These are phyloP conservation scores for Alternaria longipes DNA, from an alignment of 2,329 filamentous ascomycete genomes.

Conservation along the genomic window DNA sequence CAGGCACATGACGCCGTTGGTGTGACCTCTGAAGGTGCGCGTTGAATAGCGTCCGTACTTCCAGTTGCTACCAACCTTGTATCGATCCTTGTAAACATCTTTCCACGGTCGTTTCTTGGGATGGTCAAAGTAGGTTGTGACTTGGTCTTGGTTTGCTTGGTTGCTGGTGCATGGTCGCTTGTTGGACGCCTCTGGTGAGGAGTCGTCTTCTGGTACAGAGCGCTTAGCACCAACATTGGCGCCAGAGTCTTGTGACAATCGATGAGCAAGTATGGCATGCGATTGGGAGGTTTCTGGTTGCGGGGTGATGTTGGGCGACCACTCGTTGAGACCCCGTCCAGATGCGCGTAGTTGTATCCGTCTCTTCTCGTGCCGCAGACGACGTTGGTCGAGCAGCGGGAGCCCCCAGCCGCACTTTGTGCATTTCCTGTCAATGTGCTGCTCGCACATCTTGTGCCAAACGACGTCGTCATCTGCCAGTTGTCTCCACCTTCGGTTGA, in stretches of 20 bases:
- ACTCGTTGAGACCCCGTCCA: constrained; percentile 65
- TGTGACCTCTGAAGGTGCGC: constrained; percentile 84
- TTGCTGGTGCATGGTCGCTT: constrained; percentile 49
- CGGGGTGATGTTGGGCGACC: constrained; percentile 62
- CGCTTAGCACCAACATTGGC: constrained; percentile 40
- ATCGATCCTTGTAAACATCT: constrained; percentile 93
- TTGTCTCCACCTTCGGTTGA: constrained; percentile 85
- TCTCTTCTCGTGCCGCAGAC: constrained; percentile 84
- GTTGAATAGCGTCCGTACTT: constrained; percentile 90
- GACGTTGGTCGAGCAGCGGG: constrained; percentile 86
- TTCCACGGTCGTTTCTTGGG: constrained; percentile 79
- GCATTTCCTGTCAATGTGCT: constrained; percentile 93
- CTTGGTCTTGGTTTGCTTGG: constrained; percentile 36
- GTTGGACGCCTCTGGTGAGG: constrained; percentile 34
- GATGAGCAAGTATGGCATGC: constrained; percentile 21
- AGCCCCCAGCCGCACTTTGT: constrained; percentile 96
- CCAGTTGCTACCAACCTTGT: constrained; percentile 97
- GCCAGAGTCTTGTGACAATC: constrained; percentile 26
- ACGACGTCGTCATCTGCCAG: constrained; percentile 97
- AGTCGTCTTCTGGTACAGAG: constrained; percentile 32
- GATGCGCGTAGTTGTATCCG: constrained; percentile 78
- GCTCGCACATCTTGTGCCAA: constrained; percentile 98
- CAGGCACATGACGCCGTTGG: constrained; percentile 83
- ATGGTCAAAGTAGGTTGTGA: constrained; percentile 61
- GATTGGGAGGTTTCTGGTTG: constrained; percentile 49